Base-by-base conservation (phyloP, 129 eudicot species). In the Arctium lappa region DNA sequence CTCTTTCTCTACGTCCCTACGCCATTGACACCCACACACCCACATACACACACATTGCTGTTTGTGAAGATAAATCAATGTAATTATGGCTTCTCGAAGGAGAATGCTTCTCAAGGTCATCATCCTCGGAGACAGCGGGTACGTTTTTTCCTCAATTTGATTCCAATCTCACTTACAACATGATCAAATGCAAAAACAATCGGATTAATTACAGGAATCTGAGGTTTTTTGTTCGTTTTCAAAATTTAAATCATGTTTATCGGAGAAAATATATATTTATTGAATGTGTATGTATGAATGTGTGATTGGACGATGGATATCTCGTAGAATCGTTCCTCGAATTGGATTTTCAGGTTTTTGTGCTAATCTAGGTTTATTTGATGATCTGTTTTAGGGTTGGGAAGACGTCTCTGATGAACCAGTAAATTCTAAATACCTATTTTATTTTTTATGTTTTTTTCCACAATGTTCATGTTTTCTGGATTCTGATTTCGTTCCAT, bases 71-170 rank as follows among this genome's bases (percentile, higher is more conserved):
- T 62, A 36, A 36, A 63, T 79, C 80, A 46, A 31, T 39, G 80
- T 33, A 72, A 75, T 65, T 4, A 91, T 91, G 97, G 88, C 93
- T 40, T 91, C 97, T 80, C 90, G 97, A 78, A 77, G 97, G 81
- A 86, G 90, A 37, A 91, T 89, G 93, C 97, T 91, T 77, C 91
- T 91, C 48, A 91, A 89, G 88, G 93, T 91, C 88, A 91, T 89
- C 82, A 89, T 91, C 78, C 93, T 89, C 53, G 93, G 97, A 36
- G 93, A 91, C 82, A 89, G 97, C 86, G 92, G 93, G 97, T 89
- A 78, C 31, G 46, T 62, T 71, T 27, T 22, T 29, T 12, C 36
- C 66, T 74, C 42, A 79, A 15, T 46, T 22, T 53, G 16, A 38
- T 75, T 15, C 8, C 36, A 33, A 6, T 63, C 53, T 36, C 53